Evolutionary conservation across 768 basidiomycete genomes (phyloP), one percentile per base, ranked within the genome.

Genomic region (Dacryopinax spathularia): DNA sequence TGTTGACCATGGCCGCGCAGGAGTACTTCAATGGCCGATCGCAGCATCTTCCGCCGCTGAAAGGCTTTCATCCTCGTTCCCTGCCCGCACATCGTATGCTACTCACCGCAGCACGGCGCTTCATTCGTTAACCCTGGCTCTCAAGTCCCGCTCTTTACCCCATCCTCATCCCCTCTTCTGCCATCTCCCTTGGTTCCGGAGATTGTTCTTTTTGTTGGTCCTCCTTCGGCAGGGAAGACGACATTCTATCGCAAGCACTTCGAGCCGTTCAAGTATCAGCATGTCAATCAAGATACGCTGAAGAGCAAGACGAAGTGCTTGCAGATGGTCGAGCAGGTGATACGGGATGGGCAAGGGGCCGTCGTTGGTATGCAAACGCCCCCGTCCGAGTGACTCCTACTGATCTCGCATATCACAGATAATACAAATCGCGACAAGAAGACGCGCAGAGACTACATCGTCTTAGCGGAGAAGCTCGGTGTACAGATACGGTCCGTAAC

Each of bases 241-340:
- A 81, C 87, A 0, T 89, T 96, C 73, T 97, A 80, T 72, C 77
- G 77, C 18, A 78, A 71, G 43, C 77, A 91, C 71, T 94, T 97
- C 73, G 72, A 77, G 18, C 77, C 84, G 0, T 75, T 73, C 2
- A 85, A 81, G 15, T 96, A 97, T 72, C 73, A 79, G 1, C 90
- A 94, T 67, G 79, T 98, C 65, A 95, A 95, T 70, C 92, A 95
- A 73, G 91, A 95, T 71, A 83, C 76, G 1, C 74, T 97, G 15
- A 82, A 82, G 60, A 84, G 84, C n/a, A 80, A 88, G 43, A 75
- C 82, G 10, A 89, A 84, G 68, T 96, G 94, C 68, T 66, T 93
- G 60, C 84, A 79, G 68, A 81, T 79, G 1, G 83, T 84, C 0
- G 78, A 82, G 60, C 79, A 80, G 25, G 78, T 80, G 0, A 69